Conservation (phyloP, 208 protist species). For the Trypanosomatidae sp. region DNA sequence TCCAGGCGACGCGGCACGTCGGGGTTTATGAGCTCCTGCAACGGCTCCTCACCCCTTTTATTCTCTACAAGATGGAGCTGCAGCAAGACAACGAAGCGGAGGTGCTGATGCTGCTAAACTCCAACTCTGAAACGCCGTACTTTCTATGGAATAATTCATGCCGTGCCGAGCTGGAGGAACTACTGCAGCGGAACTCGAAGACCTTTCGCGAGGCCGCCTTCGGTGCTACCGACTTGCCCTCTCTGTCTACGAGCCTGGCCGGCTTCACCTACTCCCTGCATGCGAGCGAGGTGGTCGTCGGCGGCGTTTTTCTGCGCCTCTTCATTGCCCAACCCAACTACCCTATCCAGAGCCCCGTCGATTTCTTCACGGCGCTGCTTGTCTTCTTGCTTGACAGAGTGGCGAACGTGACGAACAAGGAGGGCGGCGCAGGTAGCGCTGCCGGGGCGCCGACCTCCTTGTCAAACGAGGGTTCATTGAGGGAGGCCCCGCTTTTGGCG, state of each 20-base stretch:
- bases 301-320: constrained; percentile 87
- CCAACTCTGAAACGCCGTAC: constrained; percentile 85
- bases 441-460: not conserved
- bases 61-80: constrained; percentile 63
- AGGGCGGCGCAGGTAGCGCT: not conserved
- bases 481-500: constrained; percentile 8
- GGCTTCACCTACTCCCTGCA: constrained; percentile 71
- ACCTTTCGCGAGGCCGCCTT: constrained; percentile 42
- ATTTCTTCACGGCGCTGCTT: constrained; percentile 59
- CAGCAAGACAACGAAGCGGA: constrained; percentile 35
- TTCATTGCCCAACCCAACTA: constrained; percentile 87
- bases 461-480: not conserved
- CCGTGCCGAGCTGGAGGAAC: constrained; percentile 75
- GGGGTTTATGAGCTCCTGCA: constrained; percentile 48
- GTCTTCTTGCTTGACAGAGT: constrained; percentile 26
- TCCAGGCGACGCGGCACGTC: constrained; percentile 35
- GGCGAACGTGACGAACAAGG: not conserved
- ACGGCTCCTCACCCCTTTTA: constrained; percentile 80
- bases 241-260: constrained; percentile 12
- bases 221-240: constrained; percentile 35
- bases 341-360: constrained; percentile 64
- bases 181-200: constrained; percentile 54
- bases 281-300: constrained; percentile 79
- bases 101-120: constrained; percentile 81
- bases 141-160: constrained; percentile 89